A percentile compares a stretch with the other conserved stretches of the same genome.
phyloP scores from a whole-genome alignment of 352 stramenopile genomes.

The Phytophthora macrochlamydospora region DNA sequence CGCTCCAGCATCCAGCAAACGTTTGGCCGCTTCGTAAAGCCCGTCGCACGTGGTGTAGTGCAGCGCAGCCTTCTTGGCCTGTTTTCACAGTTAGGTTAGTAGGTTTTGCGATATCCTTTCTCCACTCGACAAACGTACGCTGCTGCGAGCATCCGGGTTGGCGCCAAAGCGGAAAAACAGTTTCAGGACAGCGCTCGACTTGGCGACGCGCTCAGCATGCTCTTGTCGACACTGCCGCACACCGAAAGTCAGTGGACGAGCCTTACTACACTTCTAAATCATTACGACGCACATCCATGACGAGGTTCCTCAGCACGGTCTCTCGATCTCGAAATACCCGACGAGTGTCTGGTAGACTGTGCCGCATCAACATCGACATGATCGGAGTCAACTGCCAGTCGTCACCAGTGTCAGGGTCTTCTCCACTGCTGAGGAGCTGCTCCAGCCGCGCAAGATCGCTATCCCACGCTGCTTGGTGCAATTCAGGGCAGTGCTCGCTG shows the following conservation, averaged over 20 bases:
- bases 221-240: conserved; percentile 20
- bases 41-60: conserved; percentile 4
- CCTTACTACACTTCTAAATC: neutral
- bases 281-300: conserved; percentile 26
- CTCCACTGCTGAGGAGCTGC: conserved; percentile 20
- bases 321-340: conserved; percentile 22
- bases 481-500: neutral
- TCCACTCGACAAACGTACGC: neutral
- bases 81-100: neutral
- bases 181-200: conserved; percentile 1
- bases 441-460: conserved; percentile 8
- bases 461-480: conserved; percentile 17
- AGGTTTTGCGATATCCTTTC: neutral
- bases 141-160: conserved; percentile 9
- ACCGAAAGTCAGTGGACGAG: neutral
- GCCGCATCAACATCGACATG: conserved; percentile 25
- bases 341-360: conserved; percentile 21
- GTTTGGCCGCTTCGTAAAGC: conserved; percentile 13
- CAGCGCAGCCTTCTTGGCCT: conserved; percentile 25
- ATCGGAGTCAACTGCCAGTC: conserved; percentile 20
- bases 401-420: conserved; percentile 25
- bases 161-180: conserved; percentile 6
- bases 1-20: conserved; percentile 10
- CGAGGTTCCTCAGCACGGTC: conserved; percentile 23
- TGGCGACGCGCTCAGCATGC: neutral